Conservation (phyloP, 148 eudicot genomes). For the Chenopodium album region DNA sequence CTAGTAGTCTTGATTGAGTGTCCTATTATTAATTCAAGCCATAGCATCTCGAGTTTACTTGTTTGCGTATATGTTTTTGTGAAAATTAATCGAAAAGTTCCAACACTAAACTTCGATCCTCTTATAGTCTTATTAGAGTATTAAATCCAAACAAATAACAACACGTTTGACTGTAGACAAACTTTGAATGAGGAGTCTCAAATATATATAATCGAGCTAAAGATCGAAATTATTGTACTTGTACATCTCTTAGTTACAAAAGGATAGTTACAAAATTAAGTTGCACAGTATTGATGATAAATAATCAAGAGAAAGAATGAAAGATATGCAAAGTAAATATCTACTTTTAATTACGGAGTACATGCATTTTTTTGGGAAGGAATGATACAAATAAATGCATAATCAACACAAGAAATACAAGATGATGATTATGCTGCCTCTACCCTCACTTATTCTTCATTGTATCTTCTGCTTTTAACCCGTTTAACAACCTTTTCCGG, state of each 20-base stretch:
- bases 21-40: no score
- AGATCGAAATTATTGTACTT: neutral
- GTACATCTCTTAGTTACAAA: neutral
- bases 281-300: neutral
- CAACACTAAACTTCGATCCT: no score
- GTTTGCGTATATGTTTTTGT: no score
- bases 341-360: neutral
- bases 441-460: neutral
- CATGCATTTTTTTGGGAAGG: neutral
- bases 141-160: no score
- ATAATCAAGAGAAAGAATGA: neutral
- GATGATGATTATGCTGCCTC: no score
- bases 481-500: neutral
- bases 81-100: no score
- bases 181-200: no score
- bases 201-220: neutral
- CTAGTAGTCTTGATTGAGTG: no score
- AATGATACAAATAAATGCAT: slow-evolving; percentile 10
- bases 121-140: no score
- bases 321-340: neutral
- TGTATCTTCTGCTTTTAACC: slow-evolving; percentile 4
- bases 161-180: no score
- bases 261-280: neutral
- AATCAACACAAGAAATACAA: neutral
- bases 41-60: no score